These are phyloP conservation scores for Cicer cuneatum DNA, from an alignment of 306 rosid species.

Conservation along the genomic window DNA sequence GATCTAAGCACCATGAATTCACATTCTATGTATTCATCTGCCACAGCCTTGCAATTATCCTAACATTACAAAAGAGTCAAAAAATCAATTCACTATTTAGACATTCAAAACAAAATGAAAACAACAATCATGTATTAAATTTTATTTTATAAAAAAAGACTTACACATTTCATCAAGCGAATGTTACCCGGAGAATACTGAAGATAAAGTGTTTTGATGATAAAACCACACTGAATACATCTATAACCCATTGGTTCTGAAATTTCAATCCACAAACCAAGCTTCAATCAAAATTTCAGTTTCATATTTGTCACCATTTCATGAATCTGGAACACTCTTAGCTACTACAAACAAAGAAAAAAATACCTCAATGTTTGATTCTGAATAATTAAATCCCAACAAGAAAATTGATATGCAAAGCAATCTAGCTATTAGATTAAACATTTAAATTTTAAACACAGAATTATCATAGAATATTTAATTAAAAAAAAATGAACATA, in stretches of 20 bases:
- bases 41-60: slow-evolving; percentile 82
- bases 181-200: slow-evolving; percentile 93
- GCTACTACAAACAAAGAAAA: slow-evolving; percentile 21
- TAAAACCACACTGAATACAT: slow-evolving; percentile 76
- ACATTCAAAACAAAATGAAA: neutral
- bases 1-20: slow-evolving; percentile 67
- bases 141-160: neutral
- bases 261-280: slow-evolving; percentile 11
- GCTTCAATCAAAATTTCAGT: slow-evolving; percentile 19
- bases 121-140: slow-evolving; percentile 1
- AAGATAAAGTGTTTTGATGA: slow-evolving; percentile 64
- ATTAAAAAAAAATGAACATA: no score
- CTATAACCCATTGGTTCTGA: slow-evolving; percentile 51
- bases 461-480: neutral
- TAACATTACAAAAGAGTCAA: slow-evolving; percentile 30
- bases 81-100: slow-evolving; percentile 23
- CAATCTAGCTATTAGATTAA: neutral
- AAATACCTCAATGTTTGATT: neutral
- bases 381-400: slow-evolving; percentile 11
- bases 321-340: neutral
- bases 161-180: slow-evolving; percentile 92
- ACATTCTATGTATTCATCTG: slow-evolving; percentile 86
- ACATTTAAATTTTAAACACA: slow-evolving; percentile 2
- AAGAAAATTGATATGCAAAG: neutral
- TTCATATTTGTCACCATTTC: slow-evolving; percentile 16